Conservation (phyloP, 164 flowering plant genomes). For the Platanus orientalis region DNA sequence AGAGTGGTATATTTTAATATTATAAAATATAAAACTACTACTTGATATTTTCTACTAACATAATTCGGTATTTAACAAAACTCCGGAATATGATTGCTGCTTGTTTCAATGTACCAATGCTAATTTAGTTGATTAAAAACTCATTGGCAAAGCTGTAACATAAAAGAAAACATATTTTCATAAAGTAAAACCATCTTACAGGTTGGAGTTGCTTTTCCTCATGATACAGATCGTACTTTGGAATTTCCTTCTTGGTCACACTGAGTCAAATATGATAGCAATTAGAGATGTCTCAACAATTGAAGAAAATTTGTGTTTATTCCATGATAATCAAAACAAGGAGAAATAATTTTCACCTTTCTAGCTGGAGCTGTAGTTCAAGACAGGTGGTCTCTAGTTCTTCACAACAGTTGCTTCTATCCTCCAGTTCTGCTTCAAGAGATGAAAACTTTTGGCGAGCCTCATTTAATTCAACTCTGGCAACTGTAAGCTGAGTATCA, state of each 20-base stretch:
- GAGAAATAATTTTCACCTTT: conserved; percentile 47
- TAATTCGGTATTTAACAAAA: too few relatives aligned
- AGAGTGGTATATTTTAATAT: too few relatives aligned
- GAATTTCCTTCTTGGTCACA: conserved; percentile 34
- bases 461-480: conserved; percentile 54
- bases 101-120: too few relatives aligned
- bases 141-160: too few relatives aligned
- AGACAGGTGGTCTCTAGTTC: conserved; percentile 78
- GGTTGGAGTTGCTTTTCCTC: conserved; percentile 38
- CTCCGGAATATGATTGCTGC: too few relatives aligned
- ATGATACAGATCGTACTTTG: conserved; percentile 19
- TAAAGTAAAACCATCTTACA: too few relatives aligned
- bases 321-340: not conserved
- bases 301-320: not conserved
- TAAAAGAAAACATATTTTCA: too few relatives aligned
- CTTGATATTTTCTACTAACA: too few relatives aligned
- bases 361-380: conserved; percentile 82
- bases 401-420: conserved; percentile 57
- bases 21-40: too few relatives aligned
- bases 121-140: too few relatives aligned
- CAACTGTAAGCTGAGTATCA: conserved; percentile 62
- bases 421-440: conserved; percentile 72
- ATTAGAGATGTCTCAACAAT: conserved; percentile 3
- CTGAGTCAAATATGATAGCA: conserved; percentile 27
- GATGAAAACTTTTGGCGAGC: conserved; percentile 55